These are phyloP conservation scores for Bipolaris gigantea DNA, from an alignment of 2,329 filamentous ascomycete genomes.

Conservation along the genomic window DNA sequence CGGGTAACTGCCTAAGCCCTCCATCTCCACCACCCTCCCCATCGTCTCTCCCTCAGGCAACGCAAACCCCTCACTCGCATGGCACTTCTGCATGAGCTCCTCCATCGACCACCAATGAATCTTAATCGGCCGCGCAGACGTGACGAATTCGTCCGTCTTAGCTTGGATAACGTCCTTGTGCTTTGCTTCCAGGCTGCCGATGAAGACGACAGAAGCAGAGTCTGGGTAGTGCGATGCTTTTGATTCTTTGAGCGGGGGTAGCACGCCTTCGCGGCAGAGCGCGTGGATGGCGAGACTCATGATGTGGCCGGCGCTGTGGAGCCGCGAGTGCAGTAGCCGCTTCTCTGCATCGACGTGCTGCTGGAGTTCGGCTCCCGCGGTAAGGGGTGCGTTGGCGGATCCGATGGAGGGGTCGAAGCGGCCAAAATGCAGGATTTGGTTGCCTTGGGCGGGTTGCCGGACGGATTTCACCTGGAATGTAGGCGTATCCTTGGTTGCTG, in stretches of 20 bases:
- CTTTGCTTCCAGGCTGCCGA: constrained; percentile 63
- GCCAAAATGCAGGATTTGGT: constrained; percentile 66
- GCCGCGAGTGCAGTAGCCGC: constrained; percentile 64
- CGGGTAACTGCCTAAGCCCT: constrained; percentile 69
- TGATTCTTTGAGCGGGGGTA: constrained; percentile 60
- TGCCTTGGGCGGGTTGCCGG: constrained; percentile 54
- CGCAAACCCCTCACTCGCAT: constrained; percentile 32
- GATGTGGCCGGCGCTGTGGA: constrained; percentile 75
- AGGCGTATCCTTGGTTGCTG: constrained; percentile 47
- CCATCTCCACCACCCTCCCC: constrained; percentile 66
- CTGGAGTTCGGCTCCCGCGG: constrained; percentile 41
- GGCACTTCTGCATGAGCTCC: constrained; percentile 54
- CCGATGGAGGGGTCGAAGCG: constrained; percentile 48
- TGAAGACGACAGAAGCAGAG: constrained; percentile 67
- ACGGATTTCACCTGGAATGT: constrained; percentile 40
- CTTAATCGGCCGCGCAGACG: constrained; percentile 43
- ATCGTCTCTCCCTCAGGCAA: constrained; percentile 39
- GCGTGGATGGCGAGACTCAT: constrained; percentile 68
- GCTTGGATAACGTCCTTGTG: constrained; percentile 57
- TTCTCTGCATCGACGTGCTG: constrained; percentile 65
- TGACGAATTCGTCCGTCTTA: constrained; percentile 62
- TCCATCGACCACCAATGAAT: constrained; percentile 70
- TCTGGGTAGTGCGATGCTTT: constrained; percentile 75
- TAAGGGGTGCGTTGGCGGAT: background rate
- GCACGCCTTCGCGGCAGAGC: constrained; percentile 53